Base-by-base conservation (phyloP, 768 basidiomycete species). In the Jaapia argillacea region DNA sequence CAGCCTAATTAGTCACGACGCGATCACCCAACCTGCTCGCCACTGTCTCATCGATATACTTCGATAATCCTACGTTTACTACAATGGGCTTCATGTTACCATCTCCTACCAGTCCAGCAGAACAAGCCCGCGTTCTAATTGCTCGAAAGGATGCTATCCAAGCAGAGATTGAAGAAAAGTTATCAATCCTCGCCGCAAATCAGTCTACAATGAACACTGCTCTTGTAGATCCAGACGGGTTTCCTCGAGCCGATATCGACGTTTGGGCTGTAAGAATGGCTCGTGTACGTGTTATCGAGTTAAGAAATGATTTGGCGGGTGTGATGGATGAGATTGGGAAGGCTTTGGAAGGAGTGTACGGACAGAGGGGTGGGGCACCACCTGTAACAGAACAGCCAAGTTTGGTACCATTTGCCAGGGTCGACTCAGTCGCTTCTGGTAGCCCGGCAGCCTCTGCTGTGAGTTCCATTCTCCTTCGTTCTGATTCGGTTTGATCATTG, bases 371-470 rank as follows among this genome's bases (percentile, higher is more conserved):
- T 45, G 47, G 3, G 38, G 66, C 41, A 43, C 58, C 40, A 4
- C 4, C 16, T 4, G 33, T 41, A 42, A 7, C 35, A 14, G 28
- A 52, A 44, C 47, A 38, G 25, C 50, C 44, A 18, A 59, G 46
- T 31, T 50, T 54, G 33, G 48, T 50, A 13, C 77, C 88, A 1
- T 89, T 94, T 56, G 91, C 91, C 0, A 81, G 67, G 56, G 85
- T 96, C 5, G 79, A 93, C 48, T 77, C 72, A 3, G 83, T 96
- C 23, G 80, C 87, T 1, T 80, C 83, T 1, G 71, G 66, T 2
- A 87, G 89, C 59, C 93, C 93, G 4, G 90, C 93, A 26, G 75
- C 78, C 6, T 67, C 78, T 51, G 86, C 93, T 39, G 93, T 96
- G 53, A 40, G 60, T 57, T 27, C 45, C 37, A 38, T 38, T 7